Evolutionary conservation across 495 filamentous ascomycete species (phyloP).

Genomic region (Annulohypoxylon maeteangense): DNA sequence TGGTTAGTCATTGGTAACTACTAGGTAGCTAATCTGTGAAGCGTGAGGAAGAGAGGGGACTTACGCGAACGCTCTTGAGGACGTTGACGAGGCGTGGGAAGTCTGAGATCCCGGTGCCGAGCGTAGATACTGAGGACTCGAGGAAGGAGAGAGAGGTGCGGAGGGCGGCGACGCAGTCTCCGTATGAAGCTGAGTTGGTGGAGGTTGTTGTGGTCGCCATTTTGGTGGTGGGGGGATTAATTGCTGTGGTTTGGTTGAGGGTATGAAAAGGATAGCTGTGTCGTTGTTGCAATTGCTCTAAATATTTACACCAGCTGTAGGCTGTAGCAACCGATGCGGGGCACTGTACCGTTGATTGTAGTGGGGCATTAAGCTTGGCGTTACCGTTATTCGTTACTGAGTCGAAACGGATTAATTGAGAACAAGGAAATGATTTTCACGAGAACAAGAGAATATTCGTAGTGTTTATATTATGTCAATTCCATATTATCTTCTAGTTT

Average conservation of each 20-base stretch:
- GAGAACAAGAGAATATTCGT: too few species aligned
- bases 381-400: too few species aligned
- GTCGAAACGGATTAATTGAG: not conserved
- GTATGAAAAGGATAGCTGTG: not conserved
- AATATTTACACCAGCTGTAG: slow-evolving; percentile 5
- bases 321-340: slow-evolving; percentile 5
- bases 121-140: slow-evolving; percentile 60
- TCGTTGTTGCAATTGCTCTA: not conserved
- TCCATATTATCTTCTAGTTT: too few species aligned
- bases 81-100: slow-evolving; percentile 58
- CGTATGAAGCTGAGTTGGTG: slow-evolving; percentile 49
- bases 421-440: too few species aligned
- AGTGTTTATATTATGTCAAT: too few species aligned
- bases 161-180: slow-evolving; percentile 58
- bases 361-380: slow-evolving; percentile 1
- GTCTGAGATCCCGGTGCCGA: slow-evolving; percentile 58
- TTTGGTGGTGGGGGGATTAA: not conserved
- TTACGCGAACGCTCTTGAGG: slow-evolving; percentile 60
- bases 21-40: not conserved
- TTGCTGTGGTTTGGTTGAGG: not conserved
- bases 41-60: slow-evolving; percentile 15
- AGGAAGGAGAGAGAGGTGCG: slow-evolving; percentile 63
- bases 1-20: not conserved
- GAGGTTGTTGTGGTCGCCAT: slow-evolving; percentile 40
- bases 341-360: not conserved